These are phyloP conservation scores for Sclerotinia trifoliorum DNA, from an alignment of 2,329 filamentous ascomycete species.

Conservation along the genomic window DNA sequence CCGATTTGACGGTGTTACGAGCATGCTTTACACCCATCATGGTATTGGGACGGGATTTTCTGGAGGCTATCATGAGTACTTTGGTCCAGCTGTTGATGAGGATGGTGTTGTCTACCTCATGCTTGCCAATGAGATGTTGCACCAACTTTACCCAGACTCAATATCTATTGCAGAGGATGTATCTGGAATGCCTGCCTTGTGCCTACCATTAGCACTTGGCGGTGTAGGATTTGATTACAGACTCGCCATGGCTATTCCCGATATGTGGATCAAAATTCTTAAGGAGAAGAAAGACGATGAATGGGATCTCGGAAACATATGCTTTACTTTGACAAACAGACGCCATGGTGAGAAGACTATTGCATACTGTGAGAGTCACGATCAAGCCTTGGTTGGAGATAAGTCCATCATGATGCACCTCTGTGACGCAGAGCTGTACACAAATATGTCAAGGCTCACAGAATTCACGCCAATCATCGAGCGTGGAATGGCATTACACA, in stretches of 20 bases:
- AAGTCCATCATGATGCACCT: slow-evolving; percentile 98
- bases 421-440: slow-evolving; percentile 95
- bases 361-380: slow-evolving; percentile 94
- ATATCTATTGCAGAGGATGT: slow-evolving; percentile 98
- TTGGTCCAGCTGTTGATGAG: slow-evolving; percentile 83
- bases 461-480: slow-evolving; percentile 87
- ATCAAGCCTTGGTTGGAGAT: slow-evolving; percentile 95
- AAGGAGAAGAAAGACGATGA: slow-evolving; percentile 85
- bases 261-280: slow-evolving; percentile 98
- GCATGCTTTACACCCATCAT: slow-evolving; percentile 95
- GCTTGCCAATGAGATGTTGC: slow-evolving; percentile 94
- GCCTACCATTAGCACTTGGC: slow-evolving; percentile 78
- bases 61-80: slow-evolving; percentile 97
- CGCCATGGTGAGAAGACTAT: slow-evolving; percentile 97
- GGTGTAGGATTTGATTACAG: slow-evolving; percentile 97
- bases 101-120: slow-evolving; percentile 94
- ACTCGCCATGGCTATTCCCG: slow-evolving; percentile 94
- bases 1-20: slow-evolving; percentile 96
- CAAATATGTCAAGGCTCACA: slow-evolving; percentile 86
- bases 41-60: slow-evolving; percentile 98
- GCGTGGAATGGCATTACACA: slow-evolving; percentile 88
- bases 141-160: slow-evolving; percentile 78
- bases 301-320: slow-evolving; percentile 86
- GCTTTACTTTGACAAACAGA: slow-evolving; percentile 86
- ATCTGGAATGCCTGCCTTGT: slow-evolving; percentile 97